A percentile compares a stretch with the other conserved stretches of the same genome.
These are phyloP conservation scores for Mortierella sp. DNA, from an alignment of 371 early-diverging fungal genomes.

Conservation along the genomic window DNA sequence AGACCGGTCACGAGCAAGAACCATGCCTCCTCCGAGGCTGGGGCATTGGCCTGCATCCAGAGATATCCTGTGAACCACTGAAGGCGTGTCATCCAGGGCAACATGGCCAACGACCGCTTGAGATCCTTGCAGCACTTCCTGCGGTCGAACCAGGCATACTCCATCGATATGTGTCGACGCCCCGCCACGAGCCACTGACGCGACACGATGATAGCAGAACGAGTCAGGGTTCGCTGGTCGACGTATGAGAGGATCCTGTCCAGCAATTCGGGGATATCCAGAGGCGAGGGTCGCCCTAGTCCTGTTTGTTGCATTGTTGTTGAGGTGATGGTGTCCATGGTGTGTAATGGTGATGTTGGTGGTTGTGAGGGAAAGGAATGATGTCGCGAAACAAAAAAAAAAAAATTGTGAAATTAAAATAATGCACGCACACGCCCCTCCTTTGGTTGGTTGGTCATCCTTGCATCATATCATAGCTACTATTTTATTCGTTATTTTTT, in stretches of 20 bases:
- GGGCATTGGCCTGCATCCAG: background rate
- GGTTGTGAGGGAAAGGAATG: background rate
- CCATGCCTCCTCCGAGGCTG: background rate
- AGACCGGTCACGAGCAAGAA: background rate
- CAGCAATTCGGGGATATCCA: background rate
- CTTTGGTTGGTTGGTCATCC: no score
- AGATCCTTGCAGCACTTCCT: background rate
- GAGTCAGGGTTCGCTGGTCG: background rate
- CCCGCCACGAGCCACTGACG: background rate
- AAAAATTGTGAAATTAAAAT: background rate
- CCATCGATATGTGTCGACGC: background rate
- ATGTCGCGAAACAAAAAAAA: background rate
- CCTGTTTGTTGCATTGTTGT: background rate
- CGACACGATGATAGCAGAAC: background rate
- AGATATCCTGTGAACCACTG: background rate
- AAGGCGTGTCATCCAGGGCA: background rate
- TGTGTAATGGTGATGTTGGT: background rate
- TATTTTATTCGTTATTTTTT: no score
- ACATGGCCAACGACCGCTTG: background rate
- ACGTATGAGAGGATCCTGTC: background rate
- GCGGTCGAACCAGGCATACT: background rate
- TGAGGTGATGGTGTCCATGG: background rate
- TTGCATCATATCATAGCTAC: no score
- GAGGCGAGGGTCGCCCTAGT: background rate
- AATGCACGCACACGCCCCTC: no score